Conservation (phyloP, 2,329 filamentous ascomycete genomes). For the Alternaria conjuncta region DNA sequence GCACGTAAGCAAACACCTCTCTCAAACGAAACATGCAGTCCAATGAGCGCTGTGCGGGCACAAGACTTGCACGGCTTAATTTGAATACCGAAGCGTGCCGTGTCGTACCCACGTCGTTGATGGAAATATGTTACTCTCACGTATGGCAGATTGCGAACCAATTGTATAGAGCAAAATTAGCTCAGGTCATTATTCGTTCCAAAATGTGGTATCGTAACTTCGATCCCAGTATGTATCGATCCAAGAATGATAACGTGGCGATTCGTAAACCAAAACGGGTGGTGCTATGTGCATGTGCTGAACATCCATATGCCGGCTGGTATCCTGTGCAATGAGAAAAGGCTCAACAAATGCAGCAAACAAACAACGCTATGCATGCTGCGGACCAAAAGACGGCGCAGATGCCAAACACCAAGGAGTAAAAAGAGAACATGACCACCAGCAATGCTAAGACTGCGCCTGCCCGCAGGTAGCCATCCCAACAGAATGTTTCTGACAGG, state of each 20-base stretch:
- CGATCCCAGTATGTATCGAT: constrained; percentile 14
- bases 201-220: constrained; percentile 19
- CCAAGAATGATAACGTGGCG: constrained; percentile 6
- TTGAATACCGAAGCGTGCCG: neutral
- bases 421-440: constrained; percentile 19
- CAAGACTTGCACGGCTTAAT: constrained; percentile 6
- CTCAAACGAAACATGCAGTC: neutral
- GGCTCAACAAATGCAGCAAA: constrained; percentile 30
- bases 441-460: constrained; percentile 16
- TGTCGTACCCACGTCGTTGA: neutral
- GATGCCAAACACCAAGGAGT: constrained; percentile 24
- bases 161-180: constrained; percentile 16
- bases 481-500: constrained; percentile 33
- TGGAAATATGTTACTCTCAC: constrained; percentile 4
- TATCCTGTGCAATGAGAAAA: constrained; percentile 5
- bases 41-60: neutral
- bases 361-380: constrained; percentile 28
- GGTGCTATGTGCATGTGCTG: neutral
- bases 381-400: constrained; percentile 6
- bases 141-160: constrained; percentile 1
- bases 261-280: constrained; percentile 10
- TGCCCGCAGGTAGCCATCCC: constrained; percentile 19
- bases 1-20: constrained; percentile 10
- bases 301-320: constrained; percentile 2
- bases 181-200: constrained; percentile 30